Conservation (phyloP, 768 basidiomycete species). For the Leccinum obscurum region DNA sequence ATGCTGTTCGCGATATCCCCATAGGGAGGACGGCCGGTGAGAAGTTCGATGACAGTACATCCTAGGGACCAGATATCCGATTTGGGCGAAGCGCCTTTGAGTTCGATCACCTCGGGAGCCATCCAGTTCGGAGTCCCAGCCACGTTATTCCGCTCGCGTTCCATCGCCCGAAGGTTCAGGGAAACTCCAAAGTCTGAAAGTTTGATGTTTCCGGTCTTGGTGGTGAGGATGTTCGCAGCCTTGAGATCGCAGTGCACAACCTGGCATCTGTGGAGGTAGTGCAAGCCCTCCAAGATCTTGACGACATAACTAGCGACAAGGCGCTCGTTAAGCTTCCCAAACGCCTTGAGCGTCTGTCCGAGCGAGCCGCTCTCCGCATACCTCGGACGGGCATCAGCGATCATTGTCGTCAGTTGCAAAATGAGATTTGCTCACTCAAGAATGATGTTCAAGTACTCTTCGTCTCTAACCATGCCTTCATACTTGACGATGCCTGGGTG, state of each 20-base stretch:
- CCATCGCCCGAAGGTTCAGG: constrained; percentile 90
- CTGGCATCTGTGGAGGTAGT: constrained; percentile 86
- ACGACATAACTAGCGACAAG: constrained; percentile 92
- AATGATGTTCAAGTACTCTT: constrained; percentile 86
- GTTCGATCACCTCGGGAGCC: constrained; percentile 97
- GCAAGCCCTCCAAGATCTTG: constrained; percentile 93
- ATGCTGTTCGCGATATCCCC: constrained; percentile 86
- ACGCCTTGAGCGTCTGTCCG: constrained; percentile 88
- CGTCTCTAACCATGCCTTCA: constrained; percentile 91
- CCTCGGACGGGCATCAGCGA: constrained; percentile 43
- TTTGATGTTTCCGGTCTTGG: constrained; percentile 97
- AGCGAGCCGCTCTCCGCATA: constrained; percentile 97
- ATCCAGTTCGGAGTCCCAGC: constrained; percentile 99
- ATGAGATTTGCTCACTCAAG: constrained; percentile 68
- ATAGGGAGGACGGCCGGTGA: constrained; percentile 92
- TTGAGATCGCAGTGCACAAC: constrained; percentile 99
- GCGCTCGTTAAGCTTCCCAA: constrained; percentile 89
- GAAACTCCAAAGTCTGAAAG: constrained; percentile 98
- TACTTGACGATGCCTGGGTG: constrained; percentile 98
- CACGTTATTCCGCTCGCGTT: constrained; percentile 79
- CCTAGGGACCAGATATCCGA: constrained; percentile 96
- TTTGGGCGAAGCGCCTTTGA: constrained; percentile 90
- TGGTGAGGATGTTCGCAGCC: constrained; percentile 98
- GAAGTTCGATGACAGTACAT: constrained; percentile 91
- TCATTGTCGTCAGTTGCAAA: background rate